Percentiles rank a stretch among this genome's conserved stretches.
Evolutionary conservation across 345 rosid species (phyloP).

Genomic region (Physaria fendleri): DNA sequence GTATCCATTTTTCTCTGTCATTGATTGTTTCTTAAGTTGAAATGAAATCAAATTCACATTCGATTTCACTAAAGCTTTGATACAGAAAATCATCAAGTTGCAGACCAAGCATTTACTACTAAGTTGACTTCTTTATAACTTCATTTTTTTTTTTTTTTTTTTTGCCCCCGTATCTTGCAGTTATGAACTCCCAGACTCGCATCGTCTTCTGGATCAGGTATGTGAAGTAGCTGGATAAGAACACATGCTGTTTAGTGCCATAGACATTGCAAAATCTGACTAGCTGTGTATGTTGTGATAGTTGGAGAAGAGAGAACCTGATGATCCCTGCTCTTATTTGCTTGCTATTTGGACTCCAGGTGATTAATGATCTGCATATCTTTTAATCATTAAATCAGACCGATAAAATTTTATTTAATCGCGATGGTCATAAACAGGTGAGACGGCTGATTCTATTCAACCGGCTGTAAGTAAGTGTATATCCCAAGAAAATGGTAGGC

Average conservation of each 20-base stretch:
- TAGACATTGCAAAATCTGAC: slow-evolving; percentile 4
- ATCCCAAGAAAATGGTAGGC: slow-evolving; percentile 38
- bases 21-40: neutral
- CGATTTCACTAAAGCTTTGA: neutral
- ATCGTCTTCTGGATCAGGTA: slow-evolving; percentile 73
- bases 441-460: slow-evolving; percentile 67
- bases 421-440: slow-evolving; percentile 43
- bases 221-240: slow-evolving; percentile 25
- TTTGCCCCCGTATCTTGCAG: slow-evolving; percentile 37
- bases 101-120: neutral
- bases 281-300: slow-evolving; percentile 31
- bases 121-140: neutral
- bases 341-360: slow-evolving; percentile 99
- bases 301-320: slow-evolving; percentile 75
- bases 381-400: neutral
- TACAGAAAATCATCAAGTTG: neutral
- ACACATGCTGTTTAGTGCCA: neutral
- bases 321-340: slow-evolving; percentile 78
- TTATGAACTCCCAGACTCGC: slow-evolving; percentile 81
- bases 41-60: neutral
- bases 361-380: slow-evolving; percentile 17
- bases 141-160: neutral
- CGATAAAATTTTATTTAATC: neutral
- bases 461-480: slow-evolving; percentile 52
- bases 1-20: slow-evolving; percentile 27